Evolutionary conservation across 805 yeast species (phyloP), one percentile per base, ranked within the genome.

Genomic region (Teunomyces atbi): DNA sequence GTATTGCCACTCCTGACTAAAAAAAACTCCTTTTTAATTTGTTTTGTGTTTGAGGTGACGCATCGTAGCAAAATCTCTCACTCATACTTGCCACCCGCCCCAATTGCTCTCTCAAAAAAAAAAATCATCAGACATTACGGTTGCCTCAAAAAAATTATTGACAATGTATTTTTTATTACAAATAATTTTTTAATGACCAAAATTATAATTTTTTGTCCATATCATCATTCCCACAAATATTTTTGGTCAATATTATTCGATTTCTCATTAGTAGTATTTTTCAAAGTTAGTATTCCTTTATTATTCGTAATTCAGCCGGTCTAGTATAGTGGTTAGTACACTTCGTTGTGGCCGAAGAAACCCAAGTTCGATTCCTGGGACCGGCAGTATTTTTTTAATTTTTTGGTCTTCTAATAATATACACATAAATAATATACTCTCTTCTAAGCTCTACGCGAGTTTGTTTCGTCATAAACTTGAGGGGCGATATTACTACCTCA

Each of bases 351-450:
- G 84, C 83, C 79, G 84, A 77, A 69, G 78, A 79, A 76, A 79
- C 84, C 84, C 82, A 77, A 77, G 84, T 79, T 79, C 84, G 83
- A 79, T 79, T 79, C 84, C 80, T 76, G 84, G 84, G 74, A 70
- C 74, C 82, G 83, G 84, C 84, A 79, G 16, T 47, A 49, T 55
- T 62, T 66, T 69, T 62, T 54, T 36, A 34, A n/a, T 35, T 35
- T 10, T 1, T 15, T 35, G 6, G 2, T 1, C 3, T 30, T 13
- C n/a, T 13, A 7, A 7, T 13, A 30, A 30, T 30, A 30, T 13
- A 30, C 8, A 30, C 1, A 13, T 30, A 13, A 10, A 29, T 29
- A 29, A 34, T 34, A 6, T 34, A 12, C 4, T 18, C 16, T 11
- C n/a, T 19, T 8, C 21, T 30, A 30, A 30, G 21, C 10, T 36